Base-by-base conservation (phyloP, 2,329 filamentous ascomycete species). In the Trichoderma gracile region DNA sequence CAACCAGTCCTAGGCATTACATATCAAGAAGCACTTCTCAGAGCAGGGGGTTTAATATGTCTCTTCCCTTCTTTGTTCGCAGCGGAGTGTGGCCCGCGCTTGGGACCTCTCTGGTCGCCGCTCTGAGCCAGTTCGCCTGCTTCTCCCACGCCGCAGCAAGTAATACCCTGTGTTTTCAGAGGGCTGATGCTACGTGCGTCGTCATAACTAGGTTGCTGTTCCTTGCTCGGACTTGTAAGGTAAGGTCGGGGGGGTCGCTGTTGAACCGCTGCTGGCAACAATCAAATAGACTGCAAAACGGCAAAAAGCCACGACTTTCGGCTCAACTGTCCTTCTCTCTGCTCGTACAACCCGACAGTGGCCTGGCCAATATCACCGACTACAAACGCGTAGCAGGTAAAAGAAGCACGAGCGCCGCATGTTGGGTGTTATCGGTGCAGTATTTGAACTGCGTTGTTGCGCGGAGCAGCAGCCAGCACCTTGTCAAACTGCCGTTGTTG, bases 21-120 rank as follows among this genome's bases (percentile, higher is more conserved):
- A n/a, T n/a, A n/a, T n/a, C n/a, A 47, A 62, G 60, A 57, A 52
- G 62, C 30, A 23, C 45, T 59, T 59, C 42, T 50, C 19, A 43
- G 49, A 30, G 40, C 38, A 33, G 14, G 30, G 33, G 33, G 40
- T 49, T 52, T 42, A 42, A 17, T 25, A 45, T 38, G 40, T 50
- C 52, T 54, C 49, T 43, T 27, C 33, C 30, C 9, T 25, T 43
- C 9, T 17, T 47, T 21, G 21, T 58, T 33, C 45, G 15, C 56
- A 59, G 19, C 30, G 27, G 56, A 55, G 55, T 7, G 23, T 59
- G 10, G n/a, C 42, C 42, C 30, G 27, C 49, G 38, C 38, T 25
- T 45, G 40, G 46, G 52, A 5, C 21, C 19, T 61, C 19, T 61
- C 40, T 45, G 23, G 40, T 38, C 46, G 46, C 57, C 53, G 23